Evolutionary conservation across 495 filamentous ascomycete species (phyloP), one percentile per base, ranked within the genome.

Genomic region (Thermochaetoides thermophila): DNA sequence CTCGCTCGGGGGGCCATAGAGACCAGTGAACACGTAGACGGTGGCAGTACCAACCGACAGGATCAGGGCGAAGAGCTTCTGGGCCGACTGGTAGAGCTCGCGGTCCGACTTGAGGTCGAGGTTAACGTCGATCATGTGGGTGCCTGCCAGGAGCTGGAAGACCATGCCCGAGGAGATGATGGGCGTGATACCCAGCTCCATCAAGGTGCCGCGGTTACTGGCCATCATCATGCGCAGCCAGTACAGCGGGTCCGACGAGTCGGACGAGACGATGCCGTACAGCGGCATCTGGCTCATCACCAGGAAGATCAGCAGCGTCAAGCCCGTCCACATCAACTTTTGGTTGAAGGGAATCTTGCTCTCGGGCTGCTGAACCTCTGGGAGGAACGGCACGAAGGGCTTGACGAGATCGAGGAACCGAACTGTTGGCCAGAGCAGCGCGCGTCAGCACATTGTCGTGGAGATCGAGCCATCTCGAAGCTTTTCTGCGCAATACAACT

Each of bases 101-200:
- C 91, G 86, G 60, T 99, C 91, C 57, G 84, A 84, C 69, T 99
- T 96, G 57, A 99, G 77, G 69, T 99, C 89, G 35, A 94, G 79
- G 72, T 95, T 93, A 68, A 96, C 86, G 62, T 97, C 91, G 63
- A 99, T 96, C 63, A 96, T 74, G 69, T 99, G 91, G 64, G 91
- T 99, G 60, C 91, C 91, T 52, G 87, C 87, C 39, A 96, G 84
- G 50, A 96, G 84, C 73, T 97, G 89, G 73, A 99, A 99, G 48
- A 99, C 84, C 91, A 96, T 99, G 63, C 91, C 91, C 20, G 91
- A 96, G 38, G 89, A 94, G 63, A 99, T 95, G 59, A 99, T 96
- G 35, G 91, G 91, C 19, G 86, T 91, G 52, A 95, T 99, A 66
- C 91, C 91, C 68, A 99, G 57, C 50, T 99, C 91, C 91, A 99